Percentiles rank a stretch among this genome's conserved stretches.
phyloP scores from a whole-genome alignment of 2,329 filamentous ascomycete genomes.

The Aspergillus quadrilineatus region DNA sequence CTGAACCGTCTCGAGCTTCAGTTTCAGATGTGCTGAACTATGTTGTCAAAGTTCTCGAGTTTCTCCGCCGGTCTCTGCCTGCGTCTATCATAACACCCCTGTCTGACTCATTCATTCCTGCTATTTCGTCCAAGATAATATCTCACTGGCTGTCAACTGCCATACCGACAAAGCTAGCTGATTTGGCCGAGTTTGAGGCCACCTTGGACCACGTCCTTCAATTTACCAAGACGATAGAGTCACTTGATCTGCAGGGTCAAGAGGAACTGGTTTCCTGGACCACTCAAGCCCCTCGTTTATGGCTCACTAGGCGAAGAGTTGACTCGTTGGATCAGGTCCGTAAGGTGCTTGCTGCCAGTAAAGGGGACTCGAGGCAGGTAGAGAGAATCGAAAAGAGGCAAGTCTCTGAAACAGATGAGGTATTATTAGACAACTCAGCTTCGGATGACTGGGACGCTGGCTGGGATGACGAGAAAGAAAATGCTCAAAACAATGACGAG shows the following conservation, averaged over 20 bases:
- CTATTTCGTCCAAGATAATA: conserved; percentile 67
- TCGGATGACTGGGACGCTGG: conserved; percentile 70
- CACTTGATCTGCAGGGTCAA: conserved; percentile 61
- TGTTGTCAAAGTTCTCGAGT: conserved; percentile 48
- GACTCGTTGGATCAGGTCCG: conserved; percentile 74
- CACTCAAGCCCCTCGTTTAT: conserved; percentile 73
- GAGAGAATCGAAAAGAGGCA: conserved; percentile 83
- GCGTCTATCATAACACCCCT: conserved; percentile 53
- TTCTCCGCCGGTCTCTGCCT: conserved; percentile 53
- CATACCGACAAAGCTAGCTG: conserved; percentile 71
- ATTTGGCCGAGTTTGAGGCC: conserved; percentile 69
- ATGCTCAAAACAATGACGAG: conserved; percentile 31
- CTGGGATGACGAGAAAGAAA: conserved; percentile 71
- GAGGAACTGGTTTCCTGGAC: conserved; percentile 75
- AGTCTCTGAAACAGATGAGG: conserved; percentile 67
- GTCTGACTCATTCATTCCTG: conserved; percentile 68
- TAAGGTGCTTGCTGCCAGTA: conserved; percentile 63
- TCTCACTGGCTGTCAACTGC: conserved; percentile 71
- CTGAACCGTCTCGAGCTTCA: conserved; percentile 26
- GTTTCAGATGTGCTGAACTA: conserved; percentile 44
- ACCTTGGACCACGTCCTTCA: conserved; percentile 63
- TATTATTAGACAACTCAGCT: conserved; percentile 58
- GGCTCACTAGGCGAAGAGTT: conserved; percentile 82
- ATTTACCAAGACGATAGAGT: conserved; percentile 65
- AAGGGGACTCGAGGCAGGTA: conserved; percentile 67